phyloP scores from a whole-genome alignment of 371 early-diverging fungal genomes.

The Mucor circinelloides region DNA sequence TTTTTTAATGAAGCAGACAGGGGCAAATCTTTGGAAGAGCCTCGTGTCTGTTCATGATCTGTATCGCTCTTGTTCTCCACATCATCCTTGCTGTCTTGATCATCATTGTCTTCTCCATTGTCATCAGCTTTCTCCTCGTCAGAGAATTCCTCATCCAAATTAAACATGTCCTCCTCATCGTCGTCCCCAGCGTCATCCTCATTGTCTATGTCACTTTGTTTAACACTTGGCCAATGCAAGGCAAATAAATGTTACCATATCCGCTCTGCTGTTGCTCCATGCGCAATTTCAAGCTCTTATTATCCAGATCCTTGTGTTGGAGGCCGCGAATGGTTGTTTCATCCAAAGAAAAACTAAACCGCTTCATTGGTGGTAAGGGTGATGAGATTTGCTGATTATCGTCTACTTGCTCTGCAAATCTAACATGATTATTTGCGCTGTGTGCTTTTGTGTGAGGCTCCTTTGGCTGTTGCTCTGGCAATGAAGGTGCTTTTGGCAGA shows the following conservation, averaged over 20 bases:
- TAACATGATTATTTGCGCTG: conserved; percentile 8
- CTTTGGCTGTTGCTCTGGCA: background rate
- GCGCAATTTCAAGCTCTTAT: background rate
- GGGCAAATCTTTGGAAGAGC: background rate
- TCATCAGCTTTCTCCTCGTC: background rate
- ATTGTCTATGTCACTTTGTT: background rate
- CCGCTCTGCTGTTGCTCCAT: background rate
- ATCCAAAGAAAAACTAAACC: conserved; percentile 29
- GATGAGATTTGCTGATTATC: background rate
- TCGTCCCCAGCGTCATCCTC: conserved; percentile 2
- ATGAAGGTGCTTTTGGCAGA: background rate
- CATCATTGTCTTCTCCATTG: background rate
- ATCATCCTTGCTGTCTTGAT: background rate
- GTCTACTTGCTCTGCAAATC: conserved; percentile 1
- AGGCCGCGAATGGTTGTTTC: conserved; percentile 27
- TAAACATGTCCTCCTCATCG: conserved; percentile 49
- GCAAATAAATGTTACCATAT: background rate
- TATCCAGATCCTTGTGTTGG: conserved; percentile 13
- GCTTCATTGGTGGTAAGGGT: conserved; percentile 3
- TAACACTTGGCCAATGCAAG: background rate
- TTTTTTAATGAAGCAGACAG: conserved; percentile 21
- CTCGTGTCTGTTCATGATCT: background rate
- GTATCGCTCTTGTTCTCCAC: background rate
- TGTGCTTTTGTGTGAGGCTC: background rate
- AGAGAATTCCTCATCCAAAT: conserved; percentile 50